Percentiles rank a stretch among this genome's conserved stretches.
phyloP scores from a whole-genome alignment of 257 asterid genomes.

The Buddleja alternifolia region DNA sequence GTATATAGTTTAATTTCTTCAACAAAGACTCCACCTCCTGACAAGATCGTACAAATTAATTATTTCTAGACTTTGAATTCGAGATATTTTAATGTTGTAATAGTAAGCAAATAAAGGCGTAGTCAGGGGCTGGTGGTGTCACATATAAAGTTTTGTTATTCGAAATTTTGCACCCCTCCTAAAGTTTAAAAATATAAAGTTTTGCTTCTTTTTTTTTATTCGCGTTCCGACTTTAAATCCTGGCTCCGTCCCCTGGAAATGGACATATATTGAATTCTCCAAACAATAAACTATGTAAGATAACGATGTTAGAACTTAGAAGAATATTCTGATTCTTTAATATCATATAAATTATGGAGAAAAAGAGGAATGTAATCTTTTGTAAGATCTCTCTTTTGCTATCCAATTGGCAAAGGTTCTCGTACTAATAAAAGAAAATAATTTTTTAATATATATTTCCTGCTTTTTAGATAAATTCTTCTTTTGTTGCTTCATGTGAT shows the following conservation, averaged over 20 bases:
- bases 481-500: slow-evolving; percentile 10
- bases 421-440: background rate
- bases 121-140: too few relatives aligned
- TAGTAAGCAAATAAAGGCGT: too few relatives aligned
- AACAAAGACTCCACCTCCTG: slow-evolving; percentile 63
- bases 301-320: slow-evolving; percentile 37
- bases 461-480: slow-evolving; percentile 18
- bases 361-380: slow-evolving; percentile 27
- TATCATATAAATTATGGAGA: slow-evolving; percentile 17
- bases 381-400: slow-evolving; percentile 27
- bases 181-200: too few relatives aligned
- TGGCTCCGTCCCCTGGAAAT: too few relatives aligned
- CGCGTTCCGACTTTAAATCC: too few relatives aligned
- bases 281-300: slow-evolving; percentile 25
- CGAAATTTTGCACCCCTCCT: too few relatives aligned
- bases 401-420: slow-evolving; percentile 1
- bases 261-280: too few relatives aligned
- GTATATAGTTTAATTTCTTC: slow-evolving; percentile 56
- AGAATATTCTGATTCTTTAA: slow-evolving; percentile 36
- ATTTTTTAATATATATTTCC: slow-evolving; percentile 1
- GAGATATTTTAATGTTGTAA: too few relatives aligned
- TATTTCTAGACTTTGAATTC: too few relatives aligned
- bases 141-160: too few relatives aligned
- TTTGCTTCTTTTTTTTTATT: too few relatives aligned
- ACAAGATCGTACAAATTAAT: too few relatives aligned